phyloP scores from a whole-genome alignment of 2,329 filamentous ascomycete genomes.

The Sarocladium oryzae region DNA sequence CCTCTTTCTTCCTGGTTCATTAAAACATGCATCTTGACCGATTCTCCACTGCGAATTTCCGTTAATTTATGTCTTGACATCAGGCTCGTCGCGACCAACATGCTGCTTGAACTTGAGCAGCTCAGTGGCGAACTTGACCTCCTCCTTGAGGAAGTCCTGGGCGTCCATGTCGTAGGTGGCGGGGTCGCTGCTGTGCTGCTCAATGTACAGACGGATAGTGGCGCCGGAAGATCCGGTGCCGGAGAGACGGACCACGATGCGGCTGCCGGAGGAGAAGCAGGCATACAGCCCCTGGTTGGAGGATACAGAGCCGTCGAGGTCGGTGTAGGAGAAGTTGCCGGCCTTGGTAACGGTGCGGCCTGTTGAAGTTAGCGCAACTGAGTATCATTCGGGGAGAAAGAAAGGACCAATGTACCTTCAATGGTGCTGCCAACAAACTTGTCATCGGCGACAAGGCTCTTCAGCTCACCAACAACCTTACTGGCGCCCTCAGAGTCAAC shows the following conservation, averaged over 20 bases:
- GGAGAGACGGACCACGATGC: slow-evolving; percentile 90
- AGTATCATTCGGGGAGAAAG: too few relatives aligned
- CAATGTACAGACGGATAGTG: slow-evolving; percentile 93
- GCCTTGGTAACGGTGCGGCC: slow-evolving; percentile 79
- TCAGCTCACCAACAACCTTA: slow-evolving; percentile 79
- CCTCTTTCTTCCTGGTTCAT: background rate
- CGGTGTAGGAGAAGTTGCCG: slow-evolving; percentile 96
- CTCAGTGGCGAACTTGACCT: slow-evolving; percentile 77
- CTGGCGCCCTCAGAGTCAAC: slow-evolving; percentile 86
- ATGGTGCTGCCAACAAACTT: slow-evolving; percentile 78
- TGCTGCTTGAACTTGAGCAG: slow-evolving; percentile 92
- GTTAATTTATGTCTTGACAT: slow-evolving; percentile 77
- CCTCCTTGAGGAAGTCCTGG: slow-evolving; percentile 88
- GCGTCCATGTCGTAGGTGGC: slow-evolving; percentile 74
- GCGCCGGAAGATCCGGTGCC: slow-evolving; percentile 93
- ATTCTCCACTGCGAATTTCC: background rate
- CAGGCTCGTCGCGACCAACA: slow-evolving; percentile 84
- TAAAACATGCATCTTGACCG: background rate
- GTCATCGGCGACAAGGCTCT: slow-evolving; percentile 66
- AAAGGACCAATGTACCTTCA: too few relatives aligned
- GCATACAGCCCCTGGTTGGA: slow-evolving; percentile 95
- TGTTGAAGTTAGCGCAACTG: too few relatives aligned
- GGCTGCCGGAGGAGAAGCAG: slow-evolving; percentile 89
- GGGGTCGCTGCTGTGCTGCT: slow-evolving; percentile 84
- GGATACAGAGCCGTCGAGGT: slow-evolving; percentile 93